phyloP scores from a whole-genome alignment of 176 grass and related monocot genomes.

The Zea mays region DNA sequence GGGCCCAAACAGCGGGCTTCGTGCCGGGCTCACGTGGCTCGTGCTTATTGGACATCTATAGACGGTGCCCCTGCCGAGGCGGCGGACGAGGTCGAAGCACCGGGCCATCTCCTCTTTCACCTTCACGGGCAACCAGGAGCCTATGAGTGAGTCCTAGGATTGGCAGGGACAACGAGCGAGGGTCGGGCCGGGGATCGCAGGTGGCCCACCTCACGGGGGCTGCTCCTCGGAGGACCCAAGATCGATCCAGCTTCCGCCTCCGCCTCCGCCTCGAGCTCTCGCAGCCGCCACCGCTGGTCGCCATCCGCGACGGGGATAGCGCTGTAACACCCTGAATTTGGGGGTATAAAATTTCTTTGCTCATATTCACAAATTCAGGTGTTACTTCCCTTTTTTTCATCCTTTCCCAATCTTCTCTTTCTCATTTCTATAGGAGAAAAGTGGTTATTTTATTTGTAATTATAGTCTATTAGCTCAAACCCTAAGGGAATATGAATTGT shows the following conservation, averaged over 20 bases:
- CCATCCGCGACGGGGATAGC: not conserved
- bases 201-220: slow-evolving; percentile 38
- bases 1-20: too few relatives aligned
- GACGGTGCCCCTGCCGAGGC: slow-evolving; percentile 62
- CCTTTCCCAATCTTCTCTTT: too few relatives aligned
- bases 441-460: too few relatives aligned
- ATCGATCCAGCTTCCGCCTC: not conserved
- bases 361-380: too few relatives aligned
- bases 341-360: too few relatives aligned
- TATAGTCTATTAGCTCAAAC: too few relatives aligned
- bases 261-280: not conserved
- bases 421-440: too few relatives aligned
- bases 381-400: too few relatives aligned
- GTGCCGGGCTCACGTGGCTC: too few relatives aligned
- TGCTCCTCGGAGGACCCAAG: slow-evolving; percentile 38
- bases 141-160: not conserved
- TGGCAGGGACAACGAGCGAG: not conserved
- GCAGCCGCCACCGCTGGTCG: not conserved
- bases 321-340: too few relatives aligned
- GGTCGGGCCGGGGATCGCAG: not conserved
- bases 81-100: slow-evolving; percentile 74
- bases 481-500: too few relatives aligned
- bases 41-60: too few relatives aligned
- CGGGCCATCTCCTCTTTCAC: slow-evolving; percentile 69
- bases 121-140: slow-evolving; percentile 28